Conservation (phyloP, 768 basidiomycete genomes). For the Galerina marginata region DNA sequence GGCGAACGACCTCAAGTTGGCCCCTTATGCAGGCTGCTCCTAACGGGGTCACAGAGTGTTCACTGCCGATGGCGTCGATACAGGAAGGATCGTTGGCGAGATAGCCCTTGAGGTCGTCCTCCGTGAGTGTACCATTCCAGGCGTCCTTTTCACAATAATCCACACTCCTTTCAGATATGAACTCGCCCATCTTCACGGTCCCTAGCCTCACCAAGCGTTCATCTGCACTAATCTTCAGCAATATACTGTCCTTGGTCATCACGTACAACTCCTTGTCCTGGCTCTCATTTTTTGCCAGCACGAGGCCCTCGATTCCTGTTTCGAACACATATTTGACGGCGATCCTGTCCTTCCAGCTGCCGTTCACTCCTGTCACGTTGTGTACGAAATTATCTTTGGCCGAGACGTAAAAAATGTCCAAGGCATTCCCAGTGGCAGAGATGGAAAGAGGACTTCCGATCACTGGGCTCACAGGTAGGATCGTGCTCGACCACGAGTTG, state of each 20-base stretch:
- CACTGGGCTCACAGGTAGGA: no score
- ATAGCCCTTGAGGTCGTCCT: constrained; percentile 16
- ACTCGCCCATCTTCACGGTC: constrained; percentile 7
- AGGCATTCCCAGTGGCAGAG: no score
- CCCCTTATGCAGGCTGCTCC: constrained; percentile 27
- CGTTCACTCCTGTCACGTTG: constrained; percentile 2
- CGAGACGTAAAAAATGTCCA: not conserved
- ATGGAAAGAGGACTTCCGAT: no score
- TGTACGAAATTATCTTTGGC: constrained; percentile 12
- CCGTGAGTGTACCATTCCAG: constrained; percentile 22
- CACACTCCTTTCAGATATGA: constrained; percentile 4
- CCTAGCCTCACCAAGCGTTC: constrained; percentile 9
- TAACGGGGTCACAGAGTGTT: constrained; percentile 25
- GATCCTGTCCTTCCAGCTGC: constrained; percentile 2
- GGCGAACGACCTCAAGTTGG: constrained; percentile 25
- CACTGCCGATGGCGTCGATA: constrained; percentile 22
- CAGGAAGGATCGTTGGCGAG: constrained; percentile 13
- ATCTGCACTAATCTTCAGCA: not conserved
- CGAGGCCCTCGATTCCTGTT: not conserved
- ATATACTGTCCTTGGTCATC: constrained; percentile 8
- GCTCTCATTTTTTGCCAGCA: not conserved
- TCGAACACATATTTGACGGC: constrained; percentile 5
- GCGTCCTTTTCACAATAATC: constrained; percentile 19
- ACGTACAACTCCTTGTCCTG: constrained; percentile 3
- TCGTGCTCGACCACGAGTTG: no score